Evolutionary conservation across 352 stramenopile genomes (phyloP).

Genomic region (Globisporangium heterothallicum): DNA sequence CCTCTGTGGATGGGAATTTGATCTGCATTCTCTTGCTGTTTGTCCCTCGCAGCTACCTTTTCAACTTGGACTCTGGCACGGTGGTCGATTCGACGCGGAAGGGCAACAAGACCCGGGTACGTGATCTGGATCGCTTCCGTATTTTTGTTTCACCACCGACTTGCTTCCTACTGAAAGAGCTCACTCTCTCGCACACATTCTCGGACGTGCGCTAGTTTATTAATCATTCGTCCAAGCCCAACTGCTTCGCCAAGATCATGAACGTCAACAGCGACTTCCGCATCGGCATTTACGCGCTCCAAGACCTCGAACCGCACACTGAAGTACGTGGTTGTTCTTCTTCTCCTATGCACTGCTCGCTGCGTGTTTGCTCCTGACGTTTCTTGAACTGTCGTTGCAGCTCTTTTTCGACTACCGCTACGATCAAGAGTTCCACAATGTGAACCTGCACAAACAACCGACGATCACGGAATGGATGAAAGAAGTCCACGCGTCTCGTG

Average conservation of each 20-base stretch:
- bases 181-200: too few relatives aligned
- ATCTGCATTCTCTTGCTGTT: neutral
- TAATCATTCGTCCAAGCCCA: conserved; percentile 83
- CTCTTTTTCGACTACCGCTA: conserved; percentile 86
- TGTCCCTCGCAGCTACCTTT: conserved; percentile 90
- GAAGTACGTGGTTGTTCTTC: conserved; percentile 66
- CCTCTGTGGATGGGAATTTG: conserved; percentile 6
- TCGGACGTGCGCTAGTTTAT: too few relatives aligned
- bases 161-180: too few relatives aligned
- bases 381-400: too few relatives aligned
- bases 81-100: conserved; percentile 92
- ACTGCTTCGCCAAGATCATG: conserved; percentile 88
- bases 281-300: conserved; percentile 90
- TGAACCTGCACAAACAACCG: conserved; percentile 51
- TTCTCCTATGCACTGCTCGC: neutral
- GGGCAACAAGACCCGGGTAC: conserved; percentile 91
- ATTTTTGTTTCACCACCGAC: too few relatives aligned
- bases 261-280: conserved; percentile 90
- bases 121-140: conserved; percentile 7
- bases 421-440: conserved; percentile 62
- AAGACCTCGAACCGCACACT: conserved; percentile 84
- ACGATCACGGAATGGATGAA: conserved; percentile 72
- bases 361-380: too few relatives aligned
- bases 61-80: conserved; percentile 91
- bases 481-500: conserved; percentile 9